Percentiles rank a stretch among this genome's conserved stretches.
Conservation (phyloP, 1,139 yeast species). For the Hyphopichia buzzinii region DNA sequence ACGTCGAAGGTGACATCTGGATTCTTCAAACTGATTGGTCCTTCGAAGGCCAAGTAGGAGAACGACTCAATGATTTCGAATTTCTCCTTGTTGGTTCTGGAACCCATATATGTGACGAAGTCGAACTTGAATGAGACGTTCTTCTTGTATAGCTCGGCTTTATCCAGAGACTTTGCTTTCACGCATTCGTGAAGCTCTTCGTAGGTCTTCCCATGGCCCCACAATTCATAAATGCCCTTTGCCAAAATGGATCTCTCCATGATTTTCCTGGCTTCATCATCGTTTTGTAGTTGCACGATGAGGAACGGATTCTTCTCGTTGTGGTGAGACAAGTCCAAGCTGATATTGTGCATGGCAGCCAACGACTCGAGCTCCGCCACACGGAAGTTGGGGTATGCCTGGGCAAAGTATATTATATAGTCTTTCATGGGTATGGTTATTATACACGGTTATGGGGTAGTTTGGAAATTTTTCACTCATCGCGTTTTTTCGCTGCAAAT, state of each 20-base stretch:
- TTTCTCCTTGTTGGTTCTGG: conserved; percentile 53
- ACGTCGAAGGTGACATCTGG: conserved; percentile 75
- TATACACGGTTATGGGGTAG: not conserved
- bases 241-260: conserved; percentile 68
- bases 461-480: not conserved
- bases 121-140: conserved; percentile 74
- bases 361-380: conserved; percentile 80
- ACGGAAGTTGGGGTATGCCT: conserved; percentile 76
- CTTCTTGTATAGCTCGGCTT: conserved; percentile 31
- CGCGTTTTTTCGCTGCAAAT: not conserved
- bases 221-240: conserved; percentile 78
- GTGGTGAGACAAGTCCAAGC: conserved; percentile 61
- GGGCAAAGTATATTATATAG: conserved; percentile 80
- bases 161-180: conserved; percentile 24
- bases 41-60: conserved; percentile 66
- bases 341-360: conserved; percentile 59
- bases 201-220: conserved; percentile 66
- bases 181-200: conserved; percentile 60
- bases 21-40: conserved; percentile 72
- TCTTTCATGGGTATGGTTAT: conserved; percentile 37
- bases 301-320: conserved; percentile 67
- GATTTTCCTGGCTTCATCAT: conserved; percentile 64
- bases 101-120: conserved; percentile 71
- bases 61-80: conserved; percentile 70
- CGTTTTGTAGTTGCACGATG: conserved; percentile 59